Evolutionary conservation across 768 basidiomycete species (phyloP).

Genomic region (Pisolithus tinctorius): DNA sequence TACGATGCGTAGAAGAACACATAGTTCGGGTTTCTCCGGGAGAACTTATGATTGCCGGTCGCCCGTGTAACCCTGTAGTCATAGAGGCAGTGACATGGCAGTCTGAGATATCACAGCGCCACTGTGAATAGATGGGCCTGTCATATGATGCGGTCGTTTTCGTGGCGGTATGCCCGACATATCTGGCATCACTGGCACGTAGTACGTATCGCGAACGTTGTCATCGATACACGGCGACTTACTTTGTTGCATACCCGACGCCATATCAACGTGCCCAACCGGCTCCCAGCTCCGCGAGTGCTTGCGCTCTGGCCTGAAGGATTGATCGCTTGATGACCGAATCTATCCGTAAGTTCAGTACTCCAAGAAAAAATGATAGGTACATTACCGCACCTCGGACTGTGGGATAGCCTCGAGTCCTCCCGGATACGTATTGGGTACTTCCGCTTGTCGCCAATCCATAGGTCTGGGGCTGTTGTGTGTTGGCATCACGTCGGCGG

Average conservation of each 20-base stretch:
- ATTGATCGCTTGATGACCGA: conserved; percentile 31
- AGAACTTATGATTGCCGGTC: conserved; percentile 11
- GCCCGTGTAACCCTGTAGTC: conserved; percentile 19
- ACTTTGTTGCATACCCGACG: conserved; percentile 12
- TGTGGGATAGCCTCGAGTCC: conserved; percentile 26
- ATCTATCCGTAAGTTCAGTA: conserved; percentile 29
- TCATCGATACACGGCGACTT: conserved; percentile 9
- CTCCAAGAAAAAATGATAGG: conserved; percentile 8
- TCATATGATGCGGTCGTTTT: conserved; percentile 63
- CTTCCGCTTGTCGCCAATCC: conserved; percentile 29
- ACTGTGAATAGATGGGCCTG: conserved; percentile 45
- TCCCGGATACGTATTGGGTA: conserved; percentile 23
- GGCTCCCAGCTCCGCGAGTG: conserved; percentile 62
- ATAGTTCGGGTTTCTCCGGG: neutral
- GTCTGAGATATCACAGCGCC: conserved; percentile 45
- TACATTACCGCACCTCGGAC: conserved; percentile 25
- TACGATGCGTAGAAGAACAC: neutral
- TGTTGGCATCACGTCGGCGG: conserved; percentile 25
- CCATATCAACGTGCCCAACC: conserved; percentile 29
- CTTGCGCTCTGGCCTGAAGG: conserved; percentile 42
- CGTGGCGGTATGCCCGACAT: conserved; percentile 46
- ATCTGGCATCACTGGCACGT: conserved; percentile 34
- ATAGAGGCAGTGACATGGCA: conserved; percentile 51
- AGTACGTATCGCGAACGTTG: conserved; percentile 5
- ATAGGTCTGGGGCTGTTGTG: conserved; percentile 28